These are phyloP conservation scores for Immersiporthe knoxdaviesiana DNA, from an alignment of 2,329 filamentous ascomycete genomes.

Conservation along the genomic window DNA sequence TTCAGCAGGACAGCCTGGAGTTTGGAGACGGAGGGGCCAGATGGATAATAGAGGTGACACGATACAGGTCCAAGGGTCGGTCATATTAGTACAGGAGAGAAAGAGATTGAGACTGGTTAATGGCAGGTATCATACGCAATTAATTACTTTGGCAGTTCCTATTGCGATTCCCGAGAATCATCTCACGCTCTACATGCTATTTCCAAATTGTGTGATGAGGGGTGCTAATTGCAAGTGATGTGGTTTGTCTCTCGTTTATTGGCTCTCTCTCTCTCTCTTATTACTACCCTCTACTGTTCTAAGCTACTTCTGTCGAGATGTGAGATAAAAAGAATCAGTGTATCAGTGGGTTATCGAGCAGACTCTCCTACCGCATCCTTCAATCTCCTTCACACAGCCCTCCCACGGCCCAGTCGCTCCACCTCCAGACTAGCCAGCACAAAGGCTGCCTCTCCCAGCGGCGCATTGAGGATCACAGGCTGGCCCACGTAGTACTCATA, in stretches of 20 bases:
- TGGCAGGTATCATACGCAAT: background rate
- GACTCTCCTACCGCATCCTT: no score
- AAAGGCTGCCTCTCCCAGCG: conserved; percentile 44
- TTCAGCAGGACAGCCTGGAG: background rate
- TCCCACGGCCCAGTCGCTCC: conserved; percentile 37
- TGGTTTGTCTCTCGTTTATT: no score
- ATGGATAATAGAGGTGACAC: background rate
- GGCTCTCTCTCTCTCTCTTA: no score
- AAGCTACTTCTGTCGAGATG: no score
- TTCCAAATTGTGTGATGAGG: no score
- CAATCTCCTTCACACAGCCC: background rate
- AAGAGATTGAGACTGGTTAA: background rate
- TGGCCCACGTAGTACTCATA: conserved; percentile 45
- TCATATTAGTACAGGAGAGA: background rate
- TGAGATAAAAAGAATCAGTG: no score
- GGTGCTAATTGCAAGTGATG: no score
- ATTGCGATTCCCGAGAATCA: background rate
- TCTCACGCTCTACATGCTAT: no score
- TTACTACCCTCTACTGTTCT: no score
- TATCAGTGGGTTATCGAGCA: background rate
- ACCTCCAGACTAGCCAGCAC: conserved; percentile 44
- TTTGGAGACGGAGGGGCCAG: background rate
- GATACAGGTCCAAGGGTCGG: background rate
- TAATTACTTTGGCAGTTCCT: background rate
- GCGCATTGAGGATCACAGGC: conserved; percentile 43